A percentile compares a stretch with the other conserved stretches of the same genome.
These are phyloP conservation scores for Fusarium poae DNA, from an alignment of 2,329 filamentous ascomycete species.

Conservation along the genomic window DNA sequence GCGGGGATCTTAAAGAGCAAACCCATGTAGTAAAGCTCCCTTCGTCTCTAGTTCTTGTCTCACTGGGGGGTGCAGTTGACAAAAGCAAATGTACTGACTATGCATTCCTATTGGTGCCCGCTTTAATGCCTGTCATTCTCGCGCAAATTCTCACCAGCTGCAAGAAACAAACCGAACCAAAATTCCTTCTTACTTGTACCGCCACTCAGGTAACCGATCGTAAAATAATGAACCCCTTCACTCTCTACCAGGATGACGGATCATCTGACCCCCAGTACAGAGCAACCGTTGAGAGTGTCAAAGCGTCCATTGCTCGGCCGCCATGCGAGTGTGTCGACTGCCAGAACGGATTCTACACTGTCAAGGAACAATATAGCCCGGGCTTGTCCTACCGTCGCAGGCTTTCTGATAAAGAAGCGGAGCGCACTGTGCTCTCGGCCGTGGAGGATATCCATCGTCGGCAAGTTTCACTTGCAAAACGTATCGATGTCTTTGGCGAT, in stretches of 20 bases:
- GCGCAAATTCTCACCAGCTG: neutral
- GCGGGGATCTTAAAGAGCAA: too few relatives aligned
- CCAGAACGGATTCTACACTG: neutral
- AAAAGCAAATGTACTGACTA: too few relatives aligned
- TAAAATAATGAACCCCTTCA: neutral
- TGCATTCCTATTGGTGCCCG: neutral
- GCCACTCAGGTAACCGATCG: neutral
- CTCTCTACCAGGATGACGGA: neutral
- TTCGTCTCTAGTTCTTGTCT: too few relatives aligned
- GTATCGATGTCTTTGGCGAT: neutral
- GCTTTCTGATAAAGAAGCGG: neutral
- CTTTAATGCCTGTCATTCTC: neutral
- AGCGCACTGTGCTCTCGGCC: too few relatives aligned
- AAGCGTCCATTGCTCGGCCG: neutral
- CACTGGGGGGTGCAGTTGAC: too few relatives aligned
- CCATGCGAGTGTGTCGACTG: neutral
- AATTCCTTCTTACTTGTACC: neutral
- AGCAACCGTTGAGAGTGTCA: neutral
- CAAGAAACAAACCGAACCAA: neutral
- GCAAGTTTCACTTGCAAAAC: neutral
- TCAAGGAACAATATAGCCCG: neutral
- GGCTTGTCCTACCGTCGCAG: neutral
- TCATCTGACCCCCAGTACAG: neutral
- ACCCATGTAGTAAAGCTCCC: too few relatives aligned
- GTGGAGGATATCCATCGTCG: neutral